Base-by-base conservation (phyloP, 2,329 filamentous ascomycete genomes). In the Clarireedia paspali region DNA sequence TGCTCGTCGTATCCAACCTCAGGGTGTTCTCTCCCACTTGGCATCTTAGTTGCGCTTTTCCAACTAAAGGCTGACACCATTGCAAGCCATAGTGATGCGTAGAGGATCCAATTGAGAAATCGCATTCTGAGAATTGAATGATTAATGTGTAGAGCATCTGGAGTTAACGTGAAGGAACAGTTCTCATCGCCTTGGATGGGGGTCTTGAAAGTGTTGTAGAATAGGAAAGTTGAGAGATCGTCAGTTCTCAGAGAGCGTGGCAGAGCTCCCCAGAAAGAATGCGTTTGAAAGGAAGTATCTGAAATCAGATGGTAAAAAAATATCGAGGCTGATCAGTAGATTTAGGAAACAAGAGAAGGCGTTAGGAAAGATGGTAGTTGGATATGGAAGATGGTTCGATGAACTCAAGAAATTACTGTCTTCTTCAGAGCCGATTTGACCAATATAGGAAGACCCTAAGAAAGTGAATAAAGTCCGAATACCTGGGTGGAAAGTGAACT, bases 51-150 rank as follows among this genome's bases (percentile, higher is more conserved):
- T 27, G 50, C 44, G 27, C 38, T 44, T 20, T 50, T 55, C 53
- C 53, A 55, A 6, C 53, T 39, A 38, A 55, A 50, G 14, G 47
- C 47, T 17, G 47, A 55, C 20, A 45, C 47, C 24, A 36, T 44
- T 45, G 17, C 27, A 20, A 38, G 23, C 26, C 36, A 50, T 45
- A 23, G 42, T 26, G n/a, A 47, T 15, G 23, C 15, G 5, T 34
- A 17, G 4, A 55, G 15, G 4, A 55, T n/a, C 9, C 14, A 3
- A 20, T n/a, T 50, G 39, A 36, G 24, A 24, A 36, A 12, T 17
- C 38, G 17, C 53, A 55, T 55, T 17, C 34, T 55, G 38, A 15
- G 15, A n/a, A 5, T 45, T 39, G 15, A 36, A n/a, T 14, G n/a
- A 7, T 40, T 4, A 4, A 34, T 34, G 30, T 34, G 5, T 30